Conservation (phyloP, 371 early-diverging fungal species). For the Batkoa obscura region DNA sequence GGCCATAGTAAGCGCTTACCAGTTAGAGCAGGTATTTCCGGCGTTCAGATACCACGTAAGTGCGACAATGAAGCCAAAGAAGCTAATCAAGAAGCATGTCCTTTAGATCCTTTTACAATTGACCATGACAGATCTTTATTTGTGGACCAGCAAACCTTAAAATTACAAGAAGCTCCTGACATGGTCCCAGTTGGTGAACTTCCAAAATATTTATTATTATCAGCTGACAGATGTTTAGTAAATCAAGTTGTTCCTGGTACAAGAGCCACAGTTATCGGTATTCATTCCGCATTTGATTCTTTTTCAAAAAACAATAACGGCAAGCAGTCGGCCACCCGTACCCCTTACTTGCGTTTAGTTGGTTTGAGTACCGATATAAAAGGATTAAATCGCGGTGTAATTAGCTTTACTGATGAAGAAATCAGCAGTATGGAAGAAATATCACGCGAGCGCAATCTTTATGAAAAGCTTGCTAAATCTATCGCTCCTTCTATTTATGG, state of each 20-base stretch:
- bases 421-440: constrained; percentile 76
- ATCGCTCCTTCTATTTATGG: constrained; percentile 97
- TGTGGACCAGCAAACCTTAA: constrained; percentile 95
- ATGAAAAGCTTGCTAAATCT: constrained; percentile 71
- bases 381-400: constrained; percentile 25
- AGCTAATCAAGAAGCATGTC: constrained; percentile 35
- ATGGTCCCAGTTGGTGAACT: constrained; percentile 98
- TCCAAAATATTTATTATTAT: constrained; percentile 87
- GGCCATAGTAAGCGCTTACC: constrained; percentile 53
- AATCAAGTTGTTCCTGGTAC: constrained; percentile 91
- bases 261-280: constrained; percentile 86
- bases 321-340: constrained; percentile 72
- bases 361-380: constrained; percentile 76
- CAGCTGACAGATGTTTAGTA: constrained; percentile 74
- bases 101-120: constrained; percentile 89
- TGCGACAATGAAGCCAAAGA: constrained; percentile 39
- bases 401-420: constrained; percentile 69
- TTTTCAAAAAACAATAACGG: not conserved
- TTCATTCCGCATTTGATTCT: constrained; percentile 77
- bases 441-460: constrained; percentile 71
- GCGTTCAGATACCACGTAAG: constrained; percentile 60
- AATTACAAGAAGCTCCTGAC: constrained; percentile 96
- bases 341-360: constrained; percentile 82
- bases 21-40: constrained; percentile 73
- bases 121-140: constrained; percentile 90